Evolutionary conservation across 257 asterid species (phyloP).

Genomic region (Penstemon eatonii): DNA sequence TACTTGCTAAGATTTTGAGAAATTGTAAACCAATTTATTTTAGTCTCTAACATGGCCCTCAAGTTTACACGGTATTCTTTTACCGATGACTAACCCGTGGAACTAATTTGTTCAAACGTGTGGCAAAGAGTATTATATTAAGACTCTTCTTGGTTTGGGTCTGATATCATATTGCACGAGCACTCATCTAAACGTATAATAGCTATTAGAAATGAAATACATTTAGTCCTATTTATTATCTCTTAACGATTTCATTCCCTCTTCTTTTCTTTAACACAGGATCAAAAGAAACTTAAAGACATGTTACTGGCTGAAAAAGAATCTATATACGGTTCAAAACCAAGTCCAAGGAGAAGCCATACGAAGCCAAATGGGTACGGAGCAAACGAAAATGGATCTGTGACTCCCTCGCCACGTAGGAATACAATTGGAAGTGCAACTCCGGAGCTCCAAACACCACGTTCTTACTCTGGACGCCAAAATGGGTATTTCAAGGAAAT

Average conservation of each 20-base stretch:
- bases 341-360: slow-evolving; percentile 80
- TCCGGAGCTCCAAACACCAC: slow-evolving; percentile 75
- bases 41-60: too few relatives aligned
- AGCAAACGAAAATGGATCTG: slow-evolving; percentile 65
- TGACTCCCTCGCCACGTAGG: slow-evolving; percentile 88
- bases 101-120: too few relatives aligned
- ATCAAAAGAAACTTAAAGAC: slow-evolving; percentile 85
- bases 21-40: too few relatives aligned
- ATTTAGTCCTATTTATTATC: too few relatives aligned
- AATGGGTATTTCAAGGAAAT: slow-evolving; percentile 72
- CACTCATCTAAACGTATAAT: too few relatives aligned
- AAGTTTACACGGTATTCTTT: too few relatives aligned
- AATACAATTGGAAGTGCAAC: slow-evolving; percentile 68
- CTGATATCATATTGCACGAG: too few relatives aligned
- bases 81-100: too few relatives aligned
- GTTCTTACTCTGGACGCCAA: slow-evolving; percentile 74
- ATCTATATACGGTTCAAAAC: slow-evolving; percentile 81
- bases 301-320: slow-evolving; percentile 87
- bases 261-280: slow-evolving; percentile 43
- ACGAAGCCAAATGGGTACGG: slow-evolving; percentile 54
- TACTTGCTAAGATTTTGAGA: too few relatives aligned
- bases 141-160: too few relatives aligned
- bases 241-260: background rate
- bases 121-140: too few relatives aligned
- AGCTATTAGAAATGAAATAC: too few relatives aligned